Base-by-base conservation (phyloP, 176 grass and related monocot species). In the Puya raimondii region DNA sequence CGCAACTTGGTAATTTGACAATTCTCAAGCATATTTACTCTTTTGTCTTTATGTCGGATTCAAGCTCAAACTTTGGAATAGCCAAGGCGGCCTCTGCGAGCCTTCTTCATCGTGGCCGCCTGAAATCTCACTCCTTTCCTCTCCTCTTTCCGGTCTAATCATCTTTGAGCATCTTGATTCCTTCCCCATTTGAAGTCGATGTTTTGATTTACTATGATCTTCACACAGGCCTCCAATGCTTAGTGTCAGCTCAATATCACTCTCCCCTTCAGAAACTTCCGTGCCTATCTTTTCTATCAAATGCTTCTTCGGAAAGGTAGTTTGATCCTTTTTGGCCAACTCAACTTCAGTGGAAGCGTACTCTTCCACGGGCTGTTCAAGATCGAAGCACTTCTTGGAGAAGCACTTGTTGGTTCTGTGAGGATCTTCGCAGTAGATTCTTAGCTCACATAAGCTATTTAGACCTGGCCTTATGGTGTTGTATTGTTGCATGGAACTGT, bases 161-260 rank as follows among this genome's bases (percentile, higher is more conserved):
- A 13, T 56, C 52, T 1, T 56, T 56, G 52, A n/a, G 52, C 9
- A 12, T 14, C 11, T 56, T n/a, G 16, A 56, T 56, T 57, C n/a
- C 49, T 78, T 69, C 21, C 80, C 12, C 66, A 42, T 12, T 79
- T 47, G 67, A 70, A 85, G 73, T 73, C 65, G 80, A 63, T 73
- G 69, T 29, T 66, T 61, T 68, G 61, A 21, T 75, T 80, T 80
- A 59, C 64, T 69, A 78, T 59, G 74, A 70, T 78, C 53, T 83
- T 80, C 78, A 74, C 73, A 78, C 47, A 70, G 65, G 18, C 85
- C 33, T 42, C 33, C 78, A 21, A 91, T 82, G 56, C 76, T 77
- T 70, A 96, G 79, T 49, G 85, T 89, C 75, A 96, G 83, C 29
- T 91, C 86, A 52, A 87, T 76, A 80, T 86, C 85, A 71, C 65